Conservation (phyloP, 805 yeast species). For the Sugiyamaella marilandica region DNA sequence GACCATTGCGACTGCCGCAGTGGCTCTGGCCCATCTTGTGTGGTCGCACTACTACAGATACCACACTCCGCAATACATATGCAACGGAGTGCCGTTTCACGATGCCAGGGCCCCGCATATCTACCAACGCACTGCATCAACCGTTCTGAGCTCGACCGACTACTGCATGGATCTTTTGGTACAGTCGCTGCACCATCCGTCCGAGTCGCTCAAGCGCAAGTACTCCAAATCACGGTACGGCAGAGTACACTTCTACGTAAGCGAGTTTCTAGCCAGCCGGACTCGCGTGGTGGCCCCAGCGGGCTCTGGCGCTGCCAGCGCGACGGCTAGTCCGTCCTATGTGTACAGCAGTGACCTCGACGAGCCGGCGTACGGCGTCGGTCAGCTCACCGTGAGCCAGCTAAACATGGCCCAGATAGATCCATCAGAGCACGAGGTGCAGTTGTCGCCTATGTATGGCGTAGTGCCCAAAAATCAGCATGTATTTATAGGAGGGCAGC, state of each 20-base stretch:
- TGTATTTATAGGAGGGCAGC: no score
- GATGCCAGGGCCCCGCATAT: neutral
- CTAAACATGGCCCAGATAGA: no score
- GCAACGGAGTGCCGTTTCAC: slow-evolving; percentile 8
- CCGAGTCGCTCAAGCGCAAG: slow-evolving; percentile 18
- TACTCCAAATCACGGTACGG: slow-evolving; percentile 14
- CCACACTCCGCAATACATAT: slow-evolving; percentile 5
- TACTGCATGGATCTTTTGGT: slow-evolving; percentile 19
- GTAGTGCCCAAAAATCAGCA: no score
- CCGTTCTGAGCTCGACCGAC: slow-evolving; percentile 6
- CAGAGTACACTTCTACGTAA: slow-evolving; percentile 5
- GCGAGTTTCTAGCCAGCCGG: slow-evolving; percentile 1
- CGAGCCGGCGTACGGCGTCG: neutral
- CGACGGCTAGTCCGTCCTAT: neutral
- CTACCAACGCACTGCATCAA: neutral
- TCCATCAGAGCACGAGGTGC: no score
- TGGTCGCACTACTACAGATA: slow-evolving; percentile 15
- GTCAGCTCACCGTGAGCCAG: no score
- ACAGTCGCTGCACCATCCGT: slow-evolving; percentile 13
- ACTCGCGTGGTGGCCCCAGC: neutral
- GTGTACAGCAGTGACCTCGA: neutral
- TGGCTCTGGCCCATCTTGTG: slow-evolving; percentile 28
- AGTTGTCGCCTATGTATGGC: no score
- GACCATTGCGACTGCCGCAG: slow-evolving; percentile 34
- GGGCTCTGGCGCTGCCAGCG: neutral